phyloP scores from a whole-genome alignment of 495 filamentous ascomycete genomes.

The Pyrenopolyporus hunteri region DNA sequence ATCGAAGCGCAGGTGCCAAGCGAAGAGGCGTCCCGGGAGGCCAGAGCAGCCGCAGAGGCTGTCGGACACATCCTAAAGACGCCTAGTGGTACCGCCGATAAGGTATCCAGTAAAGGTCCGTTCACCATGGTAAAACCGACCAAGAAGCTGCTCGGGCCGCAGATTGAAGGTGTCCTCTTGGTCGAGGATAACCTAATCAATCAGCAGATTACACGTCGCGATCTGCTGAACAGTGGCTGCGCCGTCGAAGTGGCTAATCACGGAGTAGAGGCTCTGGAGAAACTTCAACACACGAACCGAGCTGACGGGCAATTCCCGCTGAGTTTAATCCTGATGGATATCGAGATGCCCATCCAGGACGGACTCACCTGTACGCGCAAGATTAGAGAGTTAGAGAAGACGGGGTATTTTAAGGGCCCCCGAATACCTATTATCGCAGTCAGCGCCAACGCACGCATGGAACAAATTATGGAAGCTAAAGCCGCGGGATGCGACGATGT shows the following conservation, averaged over 20 bases:
- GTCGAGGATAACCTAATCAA: conserved; percentile 90
- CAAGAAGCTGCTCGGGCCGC: conserved; percentile 30
- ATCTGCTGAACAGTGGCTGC: conserved; percentile 71
- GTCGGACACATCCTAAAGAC: conserved; percentile 30
- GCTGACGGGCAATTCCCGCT: conserved; percentile 50
- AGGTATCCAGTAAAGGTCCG: conserved; percentile 12
- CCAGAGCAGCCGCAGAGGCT: conserved; percentile 28
- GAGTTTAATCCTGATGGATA: conserved; percentile 76
- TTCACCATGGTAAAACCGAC: conserved; percentile 34
- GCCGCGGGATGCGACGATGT: conserved; percentile 57
- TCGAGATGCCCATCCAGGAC: conserved; percentile 90
- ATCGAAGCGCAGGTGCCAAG: conserved; percentile 45
- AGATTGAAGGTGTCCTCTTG: conserved; percentile 60
- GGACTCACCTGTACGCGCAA: conserved; percentile 71
- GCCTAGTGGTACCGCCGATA: conserved; percentile 2
- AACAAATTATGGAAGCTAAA: conserved; percentile 64
- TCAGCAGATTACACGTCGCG: conserved; percentile 72
- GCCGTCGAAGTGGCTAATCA: conserved; percentile 76
- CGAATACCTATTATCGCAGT: conserved; percentile 79
- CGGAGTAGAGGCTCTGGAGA: conserved; percentile 73
- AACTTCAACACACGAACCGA: conserved; percentile 49
- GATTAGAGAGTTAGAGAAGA: conserved; percentile 68
- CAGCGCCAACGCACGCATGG: conserved; percentile 77
- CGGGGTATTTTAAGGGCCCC: conserved; percentile 54
- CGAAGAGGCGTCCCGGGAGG: conserved; percentile 28